Conservation (phyloP, 495 filamentous ascomycete species). For the Hypoxylon fuscum region DNA sequence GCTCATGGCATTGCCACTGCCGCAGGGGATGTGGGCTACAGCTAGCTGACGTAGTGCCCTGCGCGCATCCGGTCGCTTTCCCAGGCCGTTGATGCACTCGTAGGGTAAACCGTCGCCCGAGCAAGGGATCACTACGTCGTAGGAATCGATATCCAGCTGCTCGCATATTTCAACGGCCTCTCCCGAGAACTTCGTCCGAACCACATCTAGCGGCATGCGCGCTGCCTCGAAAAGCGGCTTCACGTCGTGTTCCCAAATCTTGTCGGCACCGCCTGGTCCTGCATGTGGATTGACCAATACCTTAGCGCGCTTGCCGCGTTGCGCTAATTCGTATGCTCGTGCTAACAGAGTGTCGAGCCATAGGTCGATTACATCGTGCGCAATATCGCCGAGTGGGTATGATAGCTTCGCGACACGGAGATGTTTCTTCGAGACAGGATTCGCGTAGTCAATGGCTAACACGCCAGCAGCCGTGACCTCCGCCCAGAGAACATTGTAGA, state of each 20-base stretch:
- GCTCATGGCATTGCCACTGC: conserved; percentile 92
- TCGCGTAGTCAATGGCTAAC: conserved; percentile 80
- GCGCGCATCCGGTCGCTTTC: conserved; percentile 74
- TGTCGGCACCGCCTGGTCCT: conserved; percentile 79
- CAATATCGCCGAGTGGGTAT: conserved; percentile 59
- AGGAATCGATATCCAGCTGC: conserved; percentile 78
- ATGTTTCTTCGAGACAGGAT: conserved; percentile 60
- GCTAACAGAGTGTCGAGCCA: conserved; percentile 74
- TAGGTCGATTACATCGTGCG: conserved; percentile 52
- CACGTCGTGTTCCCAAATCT: conserved; percentile 77
- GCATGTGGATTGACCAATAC: conserved; percentile 92
- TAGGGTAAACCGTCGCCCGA: conserved; percentile 93
- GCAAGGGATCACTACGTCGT: conserved; percentile 85
- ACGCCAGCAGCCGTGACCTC: conserved; percentile 58
- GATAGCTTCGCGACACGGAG: conserved; percentile 66
- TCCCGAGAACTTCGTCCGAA: conserved; percentile 74
- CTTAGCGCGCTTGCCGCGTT: conserved; percentile 78
- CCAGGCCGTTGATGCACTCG: conserved; percentile 95
- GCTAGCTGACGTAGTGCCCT: conserved; percentile 81
- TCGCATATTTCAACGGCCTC: conserved; percentile 84
- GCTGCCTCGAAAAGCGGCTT: conserved; percentile 87
- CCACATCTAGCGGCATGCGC: conserved; percentile 76
- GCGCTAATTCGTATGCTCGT: conserved; percentile 72
- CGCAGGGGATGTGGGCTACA: conserved; percentile 89
- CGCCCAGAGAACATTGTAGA: conserved; percentile 88